Evolutionary conservation across 139 green algal species (phyloP).

Genomic region (Micractinium sp.): DNA sequence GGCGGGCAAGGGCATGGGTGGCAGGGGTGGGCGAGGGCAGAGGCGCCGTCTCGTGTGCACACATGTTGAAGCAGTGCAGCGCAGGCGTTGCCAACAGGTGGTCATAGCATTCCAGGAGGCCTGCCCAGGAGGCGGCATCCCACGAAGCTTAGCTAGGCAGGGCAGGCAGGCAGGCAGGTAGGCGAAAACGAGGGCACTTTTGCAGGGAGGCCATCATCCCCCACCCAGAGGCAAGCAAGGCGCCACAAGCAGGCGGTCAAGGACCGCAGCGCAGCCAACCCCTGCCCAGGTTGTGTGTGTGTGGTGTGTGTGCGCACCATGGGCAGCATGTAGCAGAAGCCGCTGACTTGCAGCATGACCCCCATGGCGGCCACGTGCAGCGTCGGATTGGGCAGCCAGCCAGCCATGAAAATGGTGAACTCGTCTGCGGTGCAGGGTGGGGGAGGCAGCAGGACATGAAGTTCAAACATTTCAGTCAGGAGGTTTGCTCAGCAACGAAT

Average conservation of each 20-base stretch:
- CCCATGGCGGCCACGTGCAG: constrained; percentile 79
- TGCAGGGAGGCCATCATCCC: too few relatives aligned
- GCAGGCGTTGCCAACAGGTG: too few relatives aligned
- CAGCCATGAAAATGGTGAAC: constrained; percentile 15
- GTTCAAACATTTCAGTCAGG: too few relatives aligned
- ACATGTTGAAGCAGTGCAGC: neutral
- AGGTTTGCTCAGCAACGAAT: neutral
- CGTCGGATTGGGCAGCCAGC: constrained; percentile 49
- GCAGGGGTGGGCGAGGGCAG: neutral
- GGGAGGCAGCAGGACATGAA: too few relatives aligned
- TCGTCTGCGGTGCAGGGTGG: neutral
- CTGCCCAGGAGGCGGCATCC: neutral
- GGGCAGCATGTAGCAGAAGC: constrained; percentile 74
- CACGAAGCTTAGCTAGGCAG: neutral
- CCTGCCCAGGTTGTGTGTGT: too few relatives aligned
- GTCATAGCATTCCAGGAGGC: neutral
- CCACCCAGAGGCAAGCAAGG: too few relatives aligned
- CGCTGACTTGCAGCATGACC: constrained; percentile 74
- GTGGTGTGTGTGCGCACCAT: constrained; percentile 16
- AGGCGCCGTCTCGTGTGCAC: neutral
- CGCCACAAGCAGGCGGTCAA: neutral
- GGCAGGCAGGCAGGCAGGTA: too few relatives aligned
- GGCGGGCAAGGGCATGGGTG: neutral
- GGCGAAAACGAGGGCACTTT: too few relatives aligned
- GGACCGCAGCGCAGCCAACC: neutral